A percentile compares a stretch with the other conserved stretches of the same genome.
These are phyloP conservation scores for Penicillium sp. DNA, from an alignment of 2,329 filamentous ascomycete species.

Conservation along the genomic window DNA sequence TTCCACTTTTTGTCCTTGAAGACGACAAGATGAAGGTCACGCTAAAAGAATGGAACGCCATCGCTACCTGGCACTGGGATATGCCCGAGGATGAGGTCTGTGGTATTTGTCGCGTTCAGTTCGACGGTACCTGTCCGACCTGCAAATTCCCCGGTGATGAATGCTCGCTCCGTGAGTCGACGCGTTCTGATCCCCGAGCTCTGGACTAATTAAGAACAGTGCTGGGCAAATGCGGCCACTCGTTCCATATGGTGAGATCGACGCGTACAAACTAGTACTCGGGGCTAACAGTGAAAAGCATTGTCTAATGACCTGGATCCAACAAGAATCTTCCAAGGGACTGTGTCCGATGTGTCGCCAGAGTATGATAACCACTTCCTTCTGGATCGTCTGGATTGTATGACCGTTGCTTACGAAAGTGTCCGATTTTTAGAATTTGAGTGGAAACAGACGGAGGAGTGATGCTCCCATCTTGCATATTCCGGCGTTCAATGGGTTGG, in stretches of 20 bases:
- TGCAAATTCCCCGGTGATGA: conserved; percentile 98
- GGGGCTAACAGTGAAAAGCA: conserved; percentile 57
- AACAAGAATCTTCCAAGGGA: conserved; percentile 87
- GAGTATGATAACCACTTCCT: conserved; percentile 54
- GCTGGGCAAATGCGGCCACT: conserved; percentile 94
- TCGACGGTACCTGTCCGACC: conserved; percentile 94
- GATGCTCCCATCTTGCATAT: conserved; percentile 11
- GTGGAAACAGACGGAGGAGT: conserved; percentile 48
- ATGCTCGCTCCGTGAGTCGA: conserved; percentile 73
- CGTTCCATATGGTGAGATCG: conserved; percentile 82
- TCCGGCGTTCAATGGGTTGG: conserved; percentile 11
- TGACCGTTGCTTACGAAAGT: conserved; percentile 13
- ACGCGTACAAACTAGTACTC: conserved; percentile 1
- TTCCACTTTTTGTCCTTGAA: not conserved
- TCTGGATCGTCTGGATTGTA: not conserved
- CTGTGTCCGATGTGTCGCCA: conserved; percentile 98
- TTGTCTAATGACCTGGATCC: conserved; percentile 84
- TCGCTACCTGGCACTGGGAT: conserved; percentile 97
- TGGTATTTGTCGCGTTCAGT: conserved; percentile 96
- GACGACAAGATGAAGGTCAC: conserved; percentile 78
- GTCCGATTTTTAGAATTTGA: conserved; percentile 47
- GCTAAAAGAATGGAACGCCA: conserved; percentile 87
- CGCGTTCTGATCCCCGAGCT: not conserved
- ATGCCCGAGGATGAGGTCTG: conserved; percentile 97
- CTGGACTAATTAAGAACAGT: conserved; percentile 53